Evolutionary conservation across 73 alveolate genomes (phyloP), one percentile per base, ranked within the genome.

Genomic region (Paramecium pentaurelia): DNA sequence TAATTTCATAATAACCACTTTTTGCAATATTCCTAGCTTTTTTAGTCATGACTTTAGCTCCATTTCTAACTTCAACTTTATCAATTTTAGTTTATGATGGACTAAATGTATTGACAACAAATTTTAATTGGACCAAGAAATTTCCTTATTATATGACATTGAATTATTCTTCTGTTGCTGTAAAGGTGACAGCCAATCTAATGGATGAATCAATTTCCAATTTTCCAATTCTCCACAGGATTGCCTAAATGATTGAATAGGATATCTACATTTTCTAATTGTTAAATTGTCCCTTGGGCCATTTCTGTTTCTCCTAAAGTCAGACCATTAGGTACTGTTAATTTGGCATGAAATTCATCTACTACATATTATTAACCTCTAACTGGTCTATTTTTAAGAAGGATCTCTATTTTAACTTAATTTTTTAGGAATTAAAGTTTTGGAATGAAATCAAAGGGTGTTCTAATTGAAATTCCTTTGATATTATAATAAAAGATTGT

Each of bases 1-100:
- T 71, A 37, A 89, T 89, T 71, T 89, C 94, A 20, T 89, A 89
- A 73, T 89, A 83, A 8, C 94, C 94, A 47, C 92, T 71, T 47
- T 89, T 89, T 2, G 94, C 77, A 1, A 89, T 51, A 71, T 89
- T 89, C 7, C 91, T 40, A 2, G 91, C 91, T 42, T 44, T 80
- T 37, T 73, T 89, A 7, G 92, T 73, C 14, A 89, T 18, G 8
- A 38, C 58, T 49, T 83, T 89, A 16, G 94, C 92, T 10, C 92
- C 86, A 89, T 89, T 89, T 49, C 77, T 89, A 6, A 89, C 92
- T 44, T 77, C 88, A 37, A 83, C 94, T 45, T 89, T 89, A 47
- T 89, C 94, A 38, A 89, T 89, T 37, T 89, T 89, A 2, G 94
- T 89, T 71, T 68, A 40, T n/a, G 92, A 71, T 1, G 88, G 58